These are phyloP conservation scores for Rhizophagus clarus DNA, from an alignment of 192 early-diverging fungal genomes.

Conservation along the genomic window DNA sequence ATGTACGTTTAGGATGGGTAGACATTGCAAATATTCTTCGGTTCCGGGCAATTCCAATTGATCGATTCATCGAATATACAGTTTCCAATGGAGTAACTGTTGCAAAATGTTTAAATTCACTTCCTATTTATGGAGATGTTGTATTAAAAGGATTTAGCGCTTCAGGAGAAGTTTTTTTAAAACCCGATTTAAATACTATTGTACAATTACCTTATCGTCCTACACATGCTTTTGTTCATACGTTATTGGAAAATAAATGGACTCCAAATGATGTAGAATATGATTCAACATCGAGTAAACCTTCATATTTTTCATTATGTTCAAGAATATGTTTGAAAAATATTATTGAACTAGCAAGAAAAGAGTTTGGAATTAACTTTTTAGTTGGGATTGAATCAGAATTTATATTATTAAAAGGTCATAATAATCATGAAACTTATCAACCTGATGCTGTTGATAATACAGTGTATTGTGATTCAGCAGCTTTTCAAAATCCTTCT, in stretches of 20 bases:
- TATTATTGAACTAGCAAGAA: not conserved
- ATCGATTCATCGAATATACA: not conserved
- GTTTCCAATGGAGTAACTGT: not conserved
- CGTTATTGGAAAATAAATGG: conserved; percentile 15
- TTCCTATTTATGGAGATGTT: conserved; percentile 2
- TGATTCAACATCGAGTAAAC: not conserved
- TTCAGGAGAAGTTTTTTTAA: conserved; percentile 16
- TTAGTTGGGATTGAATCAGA: conserved; percentile 19
- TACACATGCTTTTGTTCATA: conserved; percentile 1
- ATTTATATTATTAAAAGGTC: conserved; percentile 1
- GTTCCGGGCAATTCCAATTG: conserved; percentile 15
- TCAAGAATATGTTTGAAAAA: not conserved
- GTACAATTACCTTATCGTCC: conserved; percentile 15
- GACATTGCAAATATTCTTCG: conserved; percentile 7
- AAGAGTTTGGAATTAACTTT: conserved; percentile 22
- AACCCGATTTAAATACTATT: conserved; percentile 29
- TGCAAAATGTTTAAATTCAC: not conserved
- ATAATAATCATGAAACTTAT: not conserved
- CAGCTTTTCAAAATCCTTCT: not conserved
- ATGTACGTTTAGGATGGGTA: not conserved
- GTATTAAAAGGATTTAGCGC: not conserved
- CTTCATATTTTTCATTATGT: not conserved
- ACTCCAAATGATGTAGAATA: not conserved
- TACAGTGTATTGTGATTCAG: not conserved
- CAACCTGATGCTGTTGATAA: not conserved